Conservation (phyloP, 208 protist species). For the Wallacemonas collosoma region DNA sequence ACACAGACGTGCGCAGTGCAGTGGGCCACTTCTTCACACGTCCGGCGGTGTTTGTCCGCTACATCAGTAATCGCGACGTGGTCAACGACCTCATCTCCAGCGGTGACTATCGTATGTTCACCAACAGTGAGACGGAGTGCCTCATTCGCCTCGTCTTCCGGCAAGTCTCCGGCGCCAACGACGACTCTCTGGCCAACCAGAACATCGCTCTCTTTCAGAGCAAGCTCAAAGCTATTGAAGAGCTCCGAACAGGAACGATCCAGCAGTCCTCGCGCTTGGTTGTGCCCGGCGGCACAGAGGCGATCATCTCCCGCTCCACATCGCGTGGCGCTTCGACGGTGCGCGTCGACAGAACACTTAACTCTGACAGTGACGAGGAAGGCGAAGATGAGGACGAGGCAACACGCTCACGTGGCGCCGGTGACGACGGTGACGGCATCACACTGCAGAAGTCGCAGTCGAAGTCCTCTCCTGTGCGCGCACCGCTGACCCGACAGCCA, state of each 20-base stretch:
- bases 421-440: background rate
- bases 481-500: too few relatives aligned
- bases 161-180: slow-evolving; percentile 60
- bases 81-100: slow-evolving; percentile 79
- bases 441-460: background rate
- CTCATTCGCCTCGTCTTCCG: slow-evolving; percentile 83
- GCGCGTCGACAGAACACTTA: background rate
- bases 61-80: slow-evolving; percentile 79
- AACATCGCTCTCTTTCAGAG: slow-evolving; percentile 60
- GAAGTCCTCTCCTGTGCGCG: background rate
- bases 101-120: slow-evolving; percentile 70
- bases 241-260: slow-evolving; percentile 15
- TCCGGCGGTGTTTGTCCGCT: slow-evolving; percentile 71
- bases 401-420: too few relatives aligned
- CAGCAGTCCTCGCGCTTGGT: slow-evolving; percentile 8
- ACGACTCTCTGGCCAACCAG: slow-evolving; percentile 48
- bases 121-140: slow-evolving; percentile 64
- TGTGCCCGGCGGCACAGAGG: background rate
- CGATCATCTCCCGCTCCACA: background rate
- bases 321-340: slow-evolving; percentile 22
- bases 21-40: slow-evolving; percentile 65
- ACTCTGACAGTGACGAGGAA: background rate
- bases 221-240: slow-evolving; percentile 43
- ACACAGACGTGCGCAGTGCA: slow-evolving; percentile 67
- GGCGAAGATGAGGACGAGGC: slow-evolving; percentile 3